phyloP scores from a whole-genome alignment of 768 basidiomycete genomes.

The Phallus indusiatus region DNA sequence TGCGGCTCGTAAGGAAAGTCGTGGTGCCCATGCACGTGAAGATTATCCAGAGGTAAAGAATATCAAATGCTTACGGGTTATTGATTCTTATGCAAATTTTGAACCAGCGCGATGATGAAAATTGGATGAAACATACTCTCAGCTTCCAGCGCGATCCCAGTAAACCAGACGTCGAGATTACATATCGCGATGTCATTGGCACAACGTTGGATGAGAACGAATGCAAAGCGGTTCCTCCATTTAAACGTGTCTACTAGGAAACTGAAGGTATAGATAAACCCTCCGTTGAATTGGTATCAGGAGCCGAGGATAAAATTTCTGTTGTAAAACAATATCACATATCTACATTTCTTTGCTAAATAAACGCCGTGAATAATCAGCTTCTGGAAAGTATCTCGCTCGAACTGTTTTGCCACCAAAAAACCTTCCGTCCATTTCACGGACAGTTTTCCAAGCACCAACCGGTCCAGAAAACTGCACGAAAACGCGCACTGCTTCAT shows the following conservation, averaged over 20 bases:
- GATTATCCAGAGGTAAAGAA: conserved; percentile 87
- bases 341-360: background rate
- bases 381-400: conserved; percentile 74
- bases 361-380: conserved; percentile 11
- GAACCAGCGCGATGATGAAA: conserved; percentile 69
- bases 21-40: conserved; percentile 98
- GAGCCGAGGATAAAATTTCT: background rate
- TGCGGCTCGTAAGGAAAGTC: conserved; percentile 91
- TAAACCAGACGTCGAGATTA: conserved; percentile 78
- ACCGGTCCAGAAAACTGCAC: conserved; percentile 85
- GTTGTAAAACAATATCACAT: background rate
- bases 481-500: conserved; percentile 88
- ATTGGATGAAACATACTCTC: conserved; percentile 45
- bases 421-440: conserved; percentile 86
- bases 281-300: background rate
- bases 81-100: background rate
- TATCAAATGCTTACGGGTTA: background rate
- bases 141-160: conserved; percentile 78
- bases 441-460: conserved; percentile 93
- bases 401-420: conserved; percentile 82
- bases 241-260: conserved; percentile 86
- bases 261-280: background rate
- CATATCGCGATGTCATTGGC: conserved; percentile 80
- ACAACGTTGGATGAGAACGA: conserved; percentile 90
- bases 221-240: conserved; percentile 94